These are phyloP conservation scores for Cyclostephanos invisitatus DNA, from an alignment of 108 stramenopile genomes.

Conservation along the genomic window DNA sequence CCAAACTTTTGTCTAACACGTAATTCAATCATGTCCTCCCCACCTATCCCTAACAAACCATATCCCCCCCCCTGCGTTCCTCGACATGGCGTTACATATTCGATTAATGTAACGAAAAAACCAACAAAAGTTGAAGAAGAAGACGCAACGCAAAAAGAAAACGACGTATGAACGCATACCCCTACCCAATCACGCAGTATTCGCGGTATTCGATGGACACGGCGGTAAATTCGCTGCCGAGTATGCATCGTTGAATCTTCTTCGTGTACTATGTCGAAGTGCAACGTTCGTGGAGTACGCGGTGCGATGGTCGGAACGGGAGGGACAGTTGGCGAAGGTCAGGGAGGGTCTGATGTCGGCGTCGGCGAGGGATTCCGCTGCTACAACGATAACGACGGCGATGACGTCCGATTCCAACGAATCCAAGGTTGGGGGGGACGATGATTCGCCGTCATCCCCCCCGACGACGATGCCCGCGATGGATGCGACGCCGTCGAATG, in stretches of 20 bases:
- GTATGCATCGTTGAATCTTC: conserved; percentile 54
- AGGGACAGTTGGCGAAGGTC: conserved; percentile 11
- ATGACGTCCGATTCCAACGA: not conserved
- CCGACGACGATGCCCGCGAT: not conserved
- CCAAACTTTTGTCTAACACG: no score
- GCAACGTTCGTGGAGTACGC: conserved; percentile 55
- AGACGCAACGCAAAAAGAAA: not conserved
- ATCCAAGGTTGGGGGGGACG: not conserved
- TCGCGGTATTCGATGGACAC: conserved; percentile 84
- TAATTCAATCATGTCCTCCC: no score
- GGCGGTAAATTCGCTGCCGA: conserved; percentile 76
- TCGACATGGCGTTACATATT: no score
- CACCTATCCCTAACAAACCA: no score
- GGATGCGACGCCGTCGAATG: no score
- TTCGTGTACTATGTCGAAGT: conserved; percentile 50
- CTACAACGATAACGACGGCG: not conserved
- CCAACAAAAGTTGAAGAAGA: no score
- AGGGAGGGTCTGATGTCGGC: not conserved
- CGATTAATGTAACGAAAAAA: no score
- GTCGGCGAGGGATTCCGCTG: not conserved
- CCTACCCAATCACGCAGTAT: conserved; percentile 61
- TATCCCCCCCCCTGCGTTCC: not conserved
- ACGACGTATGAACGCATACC: not conserved
- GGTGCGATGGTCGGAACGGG: conserved; percentile 27
- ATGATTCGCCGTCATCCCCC: not conserved